phyloP scores from a whole-genome alignment of 2,329 filamentous ascomycete species.

The Sporothrix brasiliensis region DNA sequence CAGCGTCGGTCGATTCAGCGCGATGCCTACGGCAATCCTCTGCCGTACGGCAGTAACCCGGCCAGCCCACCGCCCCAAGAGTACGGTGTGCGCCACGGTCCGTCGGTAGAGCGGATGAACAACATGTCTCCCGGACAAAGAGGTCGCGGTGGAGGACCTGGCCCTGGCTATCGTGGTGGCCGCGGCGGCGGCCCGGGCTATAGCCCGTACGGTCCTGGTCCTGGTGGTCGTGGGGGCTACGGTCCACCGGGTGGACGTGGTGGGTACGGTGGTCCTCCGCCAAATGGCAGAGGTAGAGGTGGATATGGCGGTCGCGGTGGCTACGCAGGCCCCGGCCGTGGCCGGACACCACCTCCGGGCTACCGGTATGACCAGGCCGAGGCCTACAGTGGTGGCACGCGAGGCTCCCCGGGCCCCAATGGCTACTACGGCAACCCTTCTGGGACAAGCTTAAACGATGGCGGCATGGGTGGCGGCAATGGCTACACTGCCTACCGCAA shows the following conservation, averaged over 20 bases:
- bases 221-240: slow-evolving; percentile 53
- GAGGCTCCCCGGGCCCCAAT: slow-evolving; percentile 45
- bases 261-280: slow-evolving; percentile 44
- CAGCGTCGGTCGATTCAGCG: slow-evolving; percentile 44
- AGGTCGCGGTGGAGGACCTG: slow-evolving; percentile 55
- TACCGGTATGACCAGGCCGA: slow-evolving; percentile 48
- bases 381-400: slow-evolving; percentile 39
- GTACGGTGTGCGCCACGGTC: slow-evolving; percentile 53
- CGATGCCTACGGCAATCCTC: slow-evolving; percentile 69
- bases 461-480: slow-evolving; percentile 30
- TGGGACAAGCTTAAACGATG: slow-evolving; percentile 45
- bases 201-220: slow-evolving; percentile 49
- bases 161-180: slow-evolving; percentile 51
- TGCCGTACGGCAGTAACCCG: slow-evolving; percentile 55
- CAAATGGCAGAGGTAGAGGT: slow-evolving; percentile 42
- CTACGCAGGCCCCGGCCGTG: slow-evolving; percentile 44
- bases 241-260: slow-evolving; percentile 43
- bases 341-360: slow-evolving; percentile 50
- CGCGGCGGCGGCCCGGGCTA: slow-evolving; percentile 52
- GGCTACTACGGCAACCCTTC: slow-evolving; percentile 46
- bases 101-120: slow-evolving; percentile 53
- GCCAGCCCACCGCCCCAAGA: slow-evolving; percentile 48
- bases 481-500: slow-evolving; percentile 51
- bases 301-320: slow-evolving; percentile 45
- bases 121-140: slow-evolving; percentile 44